Base-by-base conservation (phyloP, 306 rosid genomes). In the Acacia melanoxylon region DNA sequence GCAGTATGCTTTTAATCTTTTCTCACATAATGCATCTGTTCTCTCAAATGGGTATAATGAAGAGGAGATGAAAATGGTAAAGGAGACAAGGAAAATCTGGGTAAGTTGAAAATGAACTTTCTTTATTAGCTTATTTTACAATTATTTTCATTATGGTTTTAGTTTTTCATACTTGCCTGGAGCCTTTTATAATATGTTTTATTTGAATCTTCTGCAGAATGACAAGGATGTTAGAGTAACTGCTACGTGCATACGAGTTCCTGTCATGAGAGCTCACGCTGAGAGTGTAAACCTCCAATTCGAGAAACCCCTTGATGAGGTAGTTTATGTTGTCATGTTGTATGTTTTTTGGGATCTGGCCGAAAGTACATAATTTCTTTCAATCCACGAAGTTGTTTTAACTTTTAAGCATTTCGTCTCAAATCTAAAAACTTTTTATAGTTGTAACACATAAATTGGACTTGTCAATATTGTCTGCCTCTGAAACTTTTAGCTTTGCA, bases 231-330 rank as follows among this genome's bases (percentile, higher is more conserved):
- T 96, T 74, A 95, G 89, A 88, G 94, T 96, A 67, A 93, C 97
- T 42, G 99, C 99, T 5, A 96, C 98, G 65, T 96, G 99, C 44
- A 89, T 96, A 65, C 89, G 99, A 62, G 99, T 96, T 83, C 97
- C 99, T 76, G 97, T 96, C 49, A 93, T 96, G 99, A 91, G 99
- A 17, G 99, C 99, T 42, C 99, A 96, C 82, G 97, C 99, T 17
- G 99, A 93, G 88, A 92, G 98, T 77, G 90, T 95, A 81, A 95
- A 95, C 86, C 98, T 93, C 89, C 94, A 96, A 76, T 96, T 96
- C 78, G 93, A 96, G 90, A 90, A 76, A 10, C 92, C 97, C 74
- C 97, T 93, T 51, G 91, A 96, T 61, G 98, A 96, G 99, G 99
- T 96, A 92, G 66, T 35, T 74, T 35, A 54, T 78, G 48, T 67